Base-by-base conservation (phyloP, 768 basidiomycete species). In the Omphalotus guepiniiformis region DNA sequence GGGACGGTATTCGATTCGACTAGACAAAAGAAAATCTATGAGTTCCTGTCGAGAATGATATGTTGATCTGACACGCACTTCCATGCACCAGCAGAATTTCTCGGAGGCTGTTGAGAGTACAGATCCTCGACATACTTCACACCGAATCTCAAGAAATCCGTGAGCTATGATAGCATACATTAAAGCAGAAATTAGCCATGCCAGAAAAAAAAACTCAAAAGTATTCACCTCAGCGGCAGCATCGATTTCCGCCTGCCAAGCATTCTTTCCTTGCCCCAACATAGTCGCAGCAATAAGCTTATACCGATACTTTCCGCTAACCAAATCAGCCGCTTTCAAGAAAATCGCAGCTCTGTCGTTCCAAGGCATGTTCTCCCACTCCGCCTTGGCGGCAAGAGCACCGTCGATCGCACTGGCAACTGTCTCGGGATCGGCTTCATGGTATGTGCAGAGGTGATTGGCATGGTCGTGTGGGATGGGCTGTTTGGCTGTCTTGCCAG, bases 241-340 rank as follows among this genome's bases (percentile, higher is more conserved):
- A 64, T 99, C 96, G 53, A 99, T 98, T 75, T 99, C 96, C 13
- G 96, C 96, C 71, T 99, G 96, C 96, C 96, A 99, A 13, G 78
- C 85, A 63, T 97, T 99, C 82, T 99, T 99, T 34, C 96, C 96
- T 70, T 99, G 96, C 13, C 96, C 96, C 39, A 99, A 75, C 69
- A 99, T 96, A 36, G 95, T 98, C 32, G 95, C 93, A 34, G 96
- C 96, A 70, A 97, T 76, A 39, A 99, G 74, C 69, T 86, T 85
- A 72, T 94, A 95, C 54, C 96, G 77, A 65, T 97, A 96, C 75
- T 98, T 99, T 46, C 90, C 91, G 60, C 89, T 85, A 48, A 93
- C 80, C 42, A 99, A 82, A 64, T 99, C 96, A 19, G 96, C 96
- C 4, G 96, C 96, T 66, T 95, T 96, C 55, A 99, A 75, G 74